Conservation (phyloP, 75 land plant genomes). For the Larix kaempferi region DNA sequence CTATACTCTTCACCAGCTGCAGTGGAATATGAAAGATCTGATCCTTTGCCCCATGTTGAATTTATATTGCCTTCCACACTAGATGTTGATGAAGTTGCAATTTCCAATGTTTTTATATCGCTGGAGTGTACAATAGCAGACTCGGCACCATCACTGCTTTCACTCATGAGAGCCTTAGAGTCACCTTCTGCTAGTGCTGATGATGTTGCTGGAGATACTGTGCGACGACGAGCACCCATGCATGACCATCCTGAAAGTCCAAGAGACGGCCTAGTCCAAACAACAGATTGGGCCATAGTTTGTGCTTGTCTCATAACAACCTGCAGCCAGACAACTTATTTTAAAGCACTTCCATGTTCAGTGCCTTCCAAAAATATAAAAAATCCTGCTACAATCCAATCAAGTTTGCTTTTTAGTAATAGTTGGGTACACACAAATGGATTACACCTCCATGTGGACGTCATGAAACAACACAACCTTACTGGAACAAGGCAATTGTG, state of each 20-base stretch:
- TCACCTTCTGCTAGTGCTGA: conserved; percentile 14
- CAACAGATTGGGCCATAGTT: conserved; percentile 86
- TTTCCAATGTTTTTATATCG: background rate
- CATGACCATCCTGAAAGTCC: conserved; percentile 78
- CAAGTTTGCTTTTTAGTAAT: background rate
- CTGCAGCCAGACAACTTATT: conserved; percentile 25
- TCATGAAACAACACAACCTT: background rate
- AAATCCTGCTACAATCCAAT: background rate
- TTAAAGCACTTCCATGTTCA: background rate
- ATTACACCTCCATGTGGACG: background rate
- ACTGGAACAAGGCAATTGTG: background rate
- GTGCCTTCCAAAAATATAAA: background rate
- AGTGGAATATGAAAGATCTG: conserved; percentile 18
- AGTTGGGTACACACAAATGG: background rate
- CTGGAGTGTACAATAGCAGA: background rate
- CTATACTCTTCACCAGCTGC: conserved; percentile 15
- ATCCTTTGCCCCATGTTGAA: conserved; percentile 16
- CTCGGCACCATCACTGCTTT: background rate
- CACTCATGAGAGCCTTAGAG: conserved; percentile 13
- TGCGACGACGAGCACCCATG: conserved; percentile 85
- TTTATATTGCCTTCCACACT: conserved; percentile 2
- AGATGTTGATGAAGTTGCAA: conserved; percentile 5
- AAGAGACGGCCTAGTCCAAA: conserved; percentile 63
- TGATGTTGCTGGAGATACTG: conserved; percentile 18
- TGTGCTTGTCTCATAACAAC: conserved; percentile 90